Evolutionary conservation across 2,329 filamentous ascomycete genomes (phyloP).

Genomic region (Cadophora sp.): DNA sequence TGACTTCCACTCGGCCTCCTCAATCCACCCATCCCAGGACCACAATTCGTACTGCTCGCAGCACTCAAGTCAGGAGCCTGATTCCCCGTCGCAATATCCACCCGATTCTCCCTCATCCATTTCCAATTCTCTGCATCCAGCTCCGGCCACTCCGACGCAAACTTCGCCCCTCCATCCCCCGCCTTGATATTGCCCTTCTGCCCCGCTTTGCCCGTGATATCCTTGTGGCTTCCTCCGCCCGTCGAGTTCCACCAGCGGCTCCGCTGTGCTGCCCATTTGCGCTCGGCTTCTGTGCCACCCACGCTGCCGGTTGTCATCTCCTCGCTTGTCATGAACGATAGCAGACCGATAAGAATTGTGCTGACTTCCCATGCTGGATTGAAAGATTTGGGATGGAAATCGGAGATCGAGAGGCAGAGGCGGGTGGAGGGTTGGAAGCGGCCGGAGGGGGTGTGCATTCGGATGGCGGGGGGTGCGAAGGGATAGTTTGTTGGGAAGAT

Average conservation of each 20-base stretch:
- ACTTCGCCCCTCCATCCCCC: conserved; percentile 91
- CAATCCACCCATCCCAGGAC: conserved; percentile 65
- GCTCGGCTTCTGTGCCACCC: conserved; percentile 76
- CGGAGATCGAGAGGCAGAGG: conserved; percentile 92
- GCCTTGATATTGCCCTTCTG: conserved; percentile 83
- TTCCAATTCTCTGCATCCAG: conserved; percentile 87
- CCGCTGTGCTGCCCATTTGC: conserved; percentile 76
- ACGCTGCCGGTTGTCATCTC: conserved; percentile 98
- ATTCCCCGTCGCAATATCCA: conserved; percentile 79
- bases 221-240: conserved; percentile 63
- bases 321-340: conserved; percentile 98
- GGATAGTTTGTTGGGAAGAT: conserved; percentile 97
- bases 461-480: conserved; percentile 94
- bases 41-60: conserved; percentile 58
- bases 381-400: conserved; percentile 98
- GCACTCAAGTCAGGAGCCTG: conserved; percentile 59
- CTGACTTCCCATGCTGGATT: conserved; percentile 98
- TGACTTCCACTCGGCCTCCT: conserved; percentile 65
- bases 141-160: conserved; percentile 88
- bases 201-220: conserved; percentile 27
- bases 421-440: conserved; percentile 93
- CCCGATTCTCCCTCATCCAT: conserved; percentile 85
- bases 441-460: conserved; percentile 97
- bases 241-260: conserved; percentile 98
- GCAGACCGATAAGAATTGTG: conserved; percentile 90